Evolutionary conservation across 192 early-diverging fungal genomes (phyloP), one percentile per base, ranked within the genome.

Genomic region (Coemansia sp.): DNA sequence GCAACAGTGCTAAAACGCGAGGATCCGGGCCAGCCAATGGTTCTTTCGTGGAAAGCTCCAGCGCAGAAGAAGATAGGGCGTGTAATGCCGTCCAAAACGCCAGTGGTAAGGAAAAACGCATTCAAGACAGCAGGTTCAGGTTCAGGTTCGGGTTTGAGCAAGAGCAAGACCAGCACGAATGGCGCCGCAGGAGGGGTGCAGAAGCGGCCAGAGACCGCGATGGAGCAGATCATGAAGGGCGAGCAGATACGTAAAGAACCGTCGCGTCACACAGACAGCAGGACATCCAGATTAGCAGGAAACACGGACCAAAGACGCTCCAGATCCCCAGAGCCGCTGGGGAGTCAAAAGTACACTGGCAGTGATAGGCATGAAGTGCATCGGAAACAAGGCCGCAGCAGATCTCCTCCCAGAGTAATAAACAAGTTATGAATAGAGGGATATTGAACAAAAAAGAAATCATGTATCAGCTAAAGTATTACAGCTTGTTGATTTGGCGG

Each of bases 401-500:
- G 53, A 33, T 11, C 32, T 34, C 34, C 35, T 14, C 20, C 13
- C 15, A 45, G 10, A 52, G 15, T 19, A 20, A 7, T 48, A 48
- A 19, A 48, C 14, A 25, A 25, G 23, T 7, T 23, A 4, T 52
- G 49, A 25, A 29, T 9, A 52, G 13, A 52, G 2, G n/a, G n/a
- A 0, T 20, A 45, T 45, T 45, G 41, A 50, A 34, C 38, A 40
- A 11, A 10, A 10, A 29, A 29, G 29, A 29, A 29, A 29, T 3
- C 29, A 3, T 29, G 29, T 29, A 29, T 29, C 29, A 29, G 46
- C 41, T 25, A 40, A 36, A n/a, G 67, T 67, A 85, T 60, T 88
- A 85, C 59, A 92, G 81, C 61, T 84, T 86, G 59, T 87, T 90
- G 64, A 95, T 81, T 73, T 93, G 92, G 64, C 93, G 93, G 48